Evolutionary conservation across 768 basidiomycete species (phyloP).

Genomic region (Pisolithus sp.): DNA sequence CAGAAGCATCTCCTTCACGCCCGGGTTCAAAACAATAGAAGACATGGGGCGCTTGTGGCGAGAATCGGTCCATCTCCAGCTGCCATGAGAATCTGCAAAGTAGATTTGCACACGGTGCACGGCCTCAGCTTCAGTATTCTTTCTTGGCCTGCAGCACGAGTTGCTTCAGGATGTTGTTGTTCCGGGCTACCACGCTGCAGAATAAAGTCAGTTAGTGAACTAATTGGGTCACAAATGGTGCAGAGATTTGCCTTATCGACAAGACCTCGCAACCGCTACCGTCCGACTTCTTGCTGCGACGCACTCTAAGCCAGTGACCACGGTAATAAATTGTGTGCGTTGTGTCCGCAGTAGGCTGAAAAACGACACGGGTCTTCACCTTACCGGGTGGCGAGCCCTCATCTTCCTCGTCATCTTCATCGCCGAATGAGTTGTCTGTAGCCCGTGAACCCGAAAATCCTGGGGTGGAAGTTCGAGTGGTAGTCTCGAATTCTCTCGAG

Average conservation of each 20-base stretch:
- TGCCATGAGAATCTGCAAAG: constrained; percentile 82
- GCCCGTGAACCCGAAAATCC: constrained; percentile 43
- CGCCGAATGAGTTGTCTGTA: constrained; percentile 51
- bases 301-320: constrained; percentile 78
- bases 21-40: constrained; percentile 81
- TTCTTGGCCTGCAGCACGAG: constrained; percentile 87
- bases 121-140: constrained; percentile 81
- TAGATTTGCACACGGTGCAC: constrained; percentile 86
- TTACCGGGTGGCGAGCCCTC: constrained; percentile 49
- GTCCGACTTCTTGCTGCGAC: constrained; percentile 62
- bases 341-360: constrained; percentile 83
- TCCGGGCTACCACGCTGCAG: constrained; percentile 72
- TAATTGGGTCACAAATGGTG: background rate
- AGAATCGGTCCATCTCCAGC: constrained; percentile 85
- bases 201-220: constrained; percentile 8
- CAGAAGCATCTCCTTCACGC: constrained; percentile 85
- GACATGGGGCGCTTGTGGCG: constrained; percentile 84
- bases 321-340: constrained; percentile 86
- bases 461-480: constrained; percentile 64
- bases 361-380: constrained; percentile 74
- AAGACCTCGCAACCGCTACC: constrained; percentile 66
- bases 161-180: constrained; percentile 79
- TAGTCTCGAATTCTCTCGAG: constrained; percentile 84
- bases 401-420: constrained; percentile 40
- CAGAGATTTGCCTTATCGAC: constrained; percentile 56